phyloP scores from a whole-genome alignment of 192 early-diverging fungal genomes.

The Coemansia sp. region DNA sequence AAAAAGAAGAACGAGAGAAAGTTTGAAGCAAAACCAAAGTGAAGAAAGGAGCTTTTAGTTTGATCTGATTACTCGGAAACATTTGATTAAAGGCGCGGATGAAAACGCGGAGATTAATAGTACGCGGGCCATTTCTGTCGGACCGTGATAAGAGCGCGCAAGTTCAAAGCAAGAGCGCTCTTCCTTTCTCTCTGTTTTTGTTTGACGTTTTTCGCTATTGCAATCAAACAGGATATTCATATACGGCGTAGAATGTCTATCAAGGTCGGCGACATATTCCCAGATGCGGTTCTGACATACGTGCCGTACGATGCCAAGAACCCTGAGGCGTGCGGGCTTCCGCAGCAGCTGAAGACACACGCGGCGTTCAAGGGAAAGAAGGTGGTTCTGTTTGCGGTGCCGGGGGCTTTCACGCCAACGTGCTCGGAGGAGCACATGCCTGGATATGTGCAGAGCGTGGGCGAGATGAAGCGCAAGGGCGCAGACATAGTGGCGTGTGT shows the following conservation, averaged over 20 bases:
- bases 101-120: too few species aligned
- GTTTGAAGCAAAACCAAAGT: neutral
- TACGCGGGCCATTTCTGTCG: too few species aligned
- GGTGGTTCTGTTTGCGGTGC: constrained; percentile 66
- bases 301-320: constrained; percentile 55
- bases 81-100: too few species aligned
- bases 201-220: neutral
- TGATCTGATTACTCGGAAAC: too few species aligned
- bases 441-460: constrained; percentile 59
- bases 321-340: constrained; percentile 55
- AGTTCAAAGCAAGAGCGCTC: too few species aligned
- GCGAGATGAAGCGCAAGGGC: constrained; percentile 68
- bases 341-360: constrained; percentile 51
- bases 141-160: too few species aligned
- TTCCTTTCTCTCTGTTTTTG: neutral
- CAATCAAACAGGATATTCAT: neutral
- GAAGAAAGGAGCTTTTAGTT: too few species aligned
- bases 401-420: constrained; percentile 69
- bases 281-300: constrained; percentile 60
- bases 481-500: constrained; percentile 72
- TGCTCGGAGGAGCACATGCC: constrained; percentile 72
- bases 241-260: constrained; percentile 31
- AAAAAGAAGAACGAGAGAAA: neutral
- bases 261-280: constrained; percentile 61
- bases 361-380: constrained; percentile 57